Evolutionary conservation across 768 basidiomycete genomes (phyloP), one percentile per base, ranked within the genome.

Genomic region (Panellus pusillus): DNA sequence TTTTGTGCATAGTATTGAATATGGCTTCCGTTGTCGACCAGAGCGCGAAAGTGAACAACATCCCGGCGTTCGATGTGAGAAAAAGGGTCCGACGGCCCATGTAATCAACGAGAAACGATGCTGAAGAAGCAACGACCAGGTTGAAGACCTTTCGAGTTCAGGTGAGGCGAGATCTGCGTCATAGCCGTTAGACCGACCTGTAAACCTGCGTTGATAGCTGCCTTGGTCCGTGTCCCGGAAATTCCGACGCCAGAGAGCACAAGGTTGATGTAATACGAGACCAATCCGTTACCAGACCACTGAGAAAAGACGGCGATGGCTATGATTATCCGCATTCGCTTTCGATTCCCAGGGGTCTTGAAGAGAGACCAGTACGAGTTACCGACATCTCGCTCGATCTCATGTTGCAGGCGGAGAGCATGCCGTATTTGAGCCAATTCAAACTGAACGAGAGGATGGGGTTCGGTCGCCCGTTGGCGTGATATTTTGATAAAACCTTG

Each of bases 221-320:
- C 77, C 61, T 84, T 83, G 2, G 80, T 82, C 20, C 72, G 71
- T 0, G 82, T 72, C 38, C 69, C 66, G 0, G 69, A 73, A 53
- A 90, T 79, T 0, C 86, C 87, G 15, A 90, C 79, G 37, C 82
- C 79, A 40, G 82, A 78, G 39, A 91, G 68, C 3, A 89, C 79
- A 14, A 85, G 69, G 57, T 85, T 81, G 59, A 91, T 86, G 64
- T 90, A 91, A 67, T 86, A 88, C 18, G 55, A 56, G 38, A 56
- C 58, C 29, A 89, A 70, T 14, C 86, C 87, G 48, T 87, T 87
- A 1, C 85, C 85, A 46, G 83, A 84, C 89, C 87, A 90, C 56
- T 91, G 89, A 0, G 84, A 84, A 67, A 87, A 89, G 19, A 87
- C 63, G 6, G 82, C 84, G 41, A 90, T 78, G 1, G 76, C 82